Evolutionary conservation across 306 rosid species (phyloP).

Genomic region (Abrus precatorius): DNA sequence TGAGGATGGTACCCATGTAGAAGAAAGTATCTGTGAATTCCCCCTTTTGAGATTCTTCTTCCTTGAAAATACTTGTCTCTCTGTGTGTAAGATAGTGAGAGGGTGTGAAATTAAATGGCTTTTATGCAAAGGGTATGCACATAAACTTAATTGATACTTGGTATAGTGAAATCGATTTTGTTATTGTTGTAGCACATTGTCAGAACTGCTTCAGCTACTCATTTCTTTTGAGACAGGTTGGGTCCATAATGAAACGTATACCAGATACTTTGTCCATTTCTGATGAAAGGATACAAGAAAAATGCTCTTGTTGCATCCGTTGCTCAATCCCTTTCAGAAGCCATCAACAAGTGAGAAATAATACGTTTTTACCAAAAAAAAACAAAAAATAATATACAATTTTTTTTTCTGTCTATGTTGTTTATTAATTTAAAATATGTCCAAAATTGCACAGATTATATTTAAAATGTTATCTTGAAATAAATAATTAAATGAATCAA

Average conservation of each 20-base stretch:
- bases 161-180: not conserved
- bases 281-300: not conserved
- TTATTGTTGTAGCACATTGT: not conserved
- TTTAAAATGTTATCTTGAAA: not conserved
- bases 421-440: not conserved
- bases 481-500: not conserved
- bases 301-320: not conserved
- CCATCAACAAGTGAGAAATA: not conserved
- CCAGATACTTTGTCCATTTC: slow-evolving; percentile 32
- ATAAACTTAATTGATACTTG: not conserved
- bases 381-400: not conserved
- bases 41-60: slow-evolving; percentile 33
- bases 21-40: slow-evolving; percentile 7
- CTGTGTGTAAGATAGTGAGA: not conserved
- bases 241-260: not conserved
- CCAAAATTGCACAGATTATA: not conserved
- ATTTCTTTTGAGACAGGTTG: not conserved
- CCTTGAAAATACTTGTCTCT: slow-evolving; percentile 4
- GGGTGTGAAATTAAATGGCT: not conserved
- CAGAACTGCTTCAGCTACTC: slow-evolving; percentile 3
- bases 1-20: slow-evolving; percentile 31
- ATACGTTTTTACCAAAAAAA: too few relatives aligned
- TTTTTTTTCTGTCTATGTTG: not conserved
- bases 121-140: not conserved
- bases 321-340: slow-evolving; percentile 44